Conservation (phyloP, 306 rosid genomes). For the Vachellia pachyceras region DNA sequence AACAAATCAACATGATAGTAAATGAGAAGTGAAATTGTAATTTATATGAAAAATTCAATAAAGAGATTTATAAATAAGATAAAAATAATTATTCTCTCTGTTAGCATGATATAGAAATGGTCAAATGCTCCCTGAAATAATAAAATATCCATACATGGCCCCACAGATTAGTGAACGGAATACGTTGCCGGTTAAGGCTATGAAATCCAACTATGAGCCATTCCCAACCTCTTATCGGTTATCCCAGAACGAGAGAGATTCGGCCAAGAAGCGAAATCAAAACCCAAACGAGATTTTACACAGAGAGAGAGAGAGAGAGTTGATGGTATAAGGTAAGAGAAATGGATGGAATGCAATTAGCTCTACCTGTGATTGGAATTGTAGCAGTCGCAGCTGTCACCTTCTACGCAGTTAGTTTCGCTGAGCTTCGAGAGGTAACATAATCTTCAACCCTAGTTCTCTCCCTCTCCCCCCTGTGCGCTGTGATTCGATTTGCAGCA, state of each 20-base stretch:
- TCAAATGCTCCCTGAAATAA: too few species aligned
- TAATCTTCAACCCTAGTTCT: not conserved
- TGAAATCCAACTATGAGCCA: not conserved
- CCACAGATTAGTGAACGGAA: not conserved
- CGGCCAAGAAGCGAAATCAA: not conserved
- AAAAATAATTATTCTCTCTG: too few species aligned
- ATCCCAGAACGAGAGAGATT: not conserved
- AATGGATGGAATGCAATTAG: constrained; percentile 67
- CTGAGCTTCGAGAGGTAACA: constrained; percentile 69
- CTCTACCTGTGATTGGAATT: constrained; percentile 67
- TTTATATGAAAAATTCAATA: too few species aligned
- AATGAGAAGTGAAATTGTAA: too few species aligned
- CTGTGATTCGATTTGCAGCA: not conserved
- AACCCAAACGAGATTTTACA: not conserved
- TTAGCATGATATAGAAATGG: too few species aligned
- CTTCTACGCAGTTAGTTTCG: constrained; percentile 76
- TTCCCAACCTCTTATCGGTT: not conserved
- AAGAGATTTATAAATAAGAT: too few species aligned
- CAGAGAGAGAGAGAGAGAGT: not conserved
- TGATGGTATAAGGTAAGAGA: not conserved
- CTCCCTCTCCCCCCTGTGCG: not conserved
- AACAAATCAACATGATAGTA: too few species aligned
- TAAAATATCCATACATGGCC: not conserved
- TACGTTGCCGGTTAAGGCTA: constrained; percentile 29
- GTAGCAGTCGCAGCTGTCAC: constrained; percentile 77